Conservation (phyloP, 768 basidiomycete species). For the Psilocybe sp. region DNA sequence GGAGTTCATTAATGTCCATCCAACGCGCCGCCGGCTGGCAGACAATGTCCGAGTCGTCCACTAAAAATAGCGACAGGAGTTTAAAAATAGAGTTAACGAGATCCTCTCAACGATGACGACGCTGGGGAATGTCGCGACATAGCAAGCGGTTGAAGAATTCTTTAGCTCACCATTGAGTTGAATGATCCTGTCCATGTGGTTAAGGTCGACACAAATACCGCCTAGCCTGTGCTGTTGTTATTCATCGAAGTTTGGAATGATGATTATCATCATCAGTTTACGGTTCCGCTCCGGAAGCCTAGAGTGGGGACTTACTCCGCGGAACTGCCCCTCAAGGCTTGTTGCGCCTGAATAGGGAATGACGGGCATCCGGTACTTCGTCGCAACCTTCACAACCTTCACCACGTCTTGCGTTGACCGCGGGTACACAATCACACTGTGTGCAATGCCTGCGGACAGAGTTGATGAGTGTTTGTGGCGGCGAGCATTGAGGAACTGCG, state of each 20-base stretch:
- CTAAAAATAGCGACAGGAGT: constrained; percentile 26
- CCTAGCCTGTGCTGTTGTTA: constrained; percentile 37
- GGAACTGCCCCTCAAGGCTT: constrained; percentile 74
- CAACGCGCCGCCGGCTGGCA: constrained; percentile 73
- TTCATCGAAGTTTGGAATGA: neutral
- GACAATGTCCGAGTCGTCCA: constrained; percentile 68
- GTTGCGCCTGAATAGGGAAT: constrained; percentile 82
- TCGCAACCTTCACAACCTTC: constrained; percentile 72
- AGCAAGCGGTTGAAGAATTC: too few species aligned
- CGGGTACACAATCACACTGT: constrained; percentile 66
- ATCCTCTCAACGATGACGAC: neutral
- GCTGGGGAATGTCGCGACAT: too few species aligned
- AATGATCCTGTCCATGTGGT: constrained; percentile 75
- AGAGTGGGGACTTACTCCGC: constrained; percentile 44
- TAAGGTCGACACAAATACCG: constrained; percentile 80
- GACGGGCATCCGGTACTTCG: constrained; percentile 74
- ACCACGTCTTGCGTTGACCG: constrained; percentile 79
- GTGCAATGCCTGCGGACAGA: constrained; percentile 32
- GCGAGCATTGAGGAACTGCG: neutral
- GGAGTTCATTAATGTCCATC: constrained; percentile 65
- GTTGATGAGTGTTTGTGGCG: neutral
- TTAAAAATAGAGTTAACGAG: neutral
- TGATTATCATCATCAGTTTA: neutral
- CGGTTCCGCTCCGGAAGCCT: neutral
- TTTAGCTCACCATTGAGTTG: constrained; percentile 56